Conservation (phyloP, 2,329 filamentous ascomycete species). For the Bisporella sp. region DNA sequence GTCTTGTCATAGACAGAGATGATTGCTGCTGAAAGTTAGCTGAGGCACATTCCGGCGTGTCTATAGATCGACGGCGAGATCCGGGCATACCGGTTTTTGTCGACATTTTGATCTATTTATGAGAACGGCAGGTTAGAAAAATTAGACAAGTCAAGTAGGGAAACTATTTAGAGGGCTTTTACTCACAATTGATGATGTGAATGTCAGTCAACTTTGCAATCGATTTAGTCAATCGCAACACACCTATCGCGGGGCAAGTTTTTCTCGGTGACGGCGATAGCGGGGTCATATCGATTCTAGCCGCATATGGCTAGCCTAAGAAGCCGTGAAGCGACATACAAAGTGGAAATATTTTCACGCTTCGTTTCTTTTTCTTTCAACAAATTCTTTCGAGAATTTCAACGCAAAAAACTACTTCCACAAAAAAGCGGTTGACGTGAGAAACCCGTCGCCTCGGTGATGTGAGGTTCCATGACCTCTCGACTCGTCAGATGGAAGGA, state of each 20-base stretch:
- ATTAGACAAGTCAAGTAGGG: neutral
- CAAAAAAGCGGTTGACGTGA: slow-evolving; percentile 13
- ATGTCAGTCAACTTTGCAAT: neutral
- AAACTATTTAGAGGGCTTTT: neutral
- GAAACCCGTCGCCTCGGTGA: slow-evolving; percentile 10
- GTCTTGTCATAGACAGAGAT: slow-evolving; percentile 99
- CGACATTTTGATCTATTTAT: slow-evolving; percentile 12
- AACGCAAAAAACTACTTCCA: slow-evolving; percentile 11
- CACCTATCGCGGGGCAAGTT: neutral
- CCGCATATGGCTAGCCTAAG: neutral
- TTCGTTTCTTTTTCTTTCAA: slow-evolving; percentile 4
- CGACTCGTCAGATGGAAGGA: slow-evolving; percentile 13
- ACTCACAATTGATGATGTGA: neutral
- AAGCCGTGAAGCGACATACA: neutral
- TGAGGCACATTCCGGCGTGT: neutral
- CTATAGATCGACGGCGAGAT: too few relatives aligned
- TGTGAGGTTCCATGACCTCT: slow-evolving; percentile 13
- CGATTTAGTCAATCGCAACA: neutral
- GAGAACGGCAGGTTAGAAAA: neutral
- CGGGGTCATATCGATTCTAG: too few relatives aligned
- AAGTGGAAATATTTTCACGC: neutral
- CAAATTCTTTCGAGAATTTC: slow-evolving; percentile 9
- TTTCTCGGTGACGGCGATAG: neutral
- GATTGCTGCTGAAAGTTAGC: slow-evolving; percentile 54
- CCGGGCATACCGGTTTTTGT: neutral